These are phyloP conservation scores for Penicillium atrosanguineum DNA, from an alignment of 495 filamentous ascomycete species.

Conservation along the genomic window DNA sequence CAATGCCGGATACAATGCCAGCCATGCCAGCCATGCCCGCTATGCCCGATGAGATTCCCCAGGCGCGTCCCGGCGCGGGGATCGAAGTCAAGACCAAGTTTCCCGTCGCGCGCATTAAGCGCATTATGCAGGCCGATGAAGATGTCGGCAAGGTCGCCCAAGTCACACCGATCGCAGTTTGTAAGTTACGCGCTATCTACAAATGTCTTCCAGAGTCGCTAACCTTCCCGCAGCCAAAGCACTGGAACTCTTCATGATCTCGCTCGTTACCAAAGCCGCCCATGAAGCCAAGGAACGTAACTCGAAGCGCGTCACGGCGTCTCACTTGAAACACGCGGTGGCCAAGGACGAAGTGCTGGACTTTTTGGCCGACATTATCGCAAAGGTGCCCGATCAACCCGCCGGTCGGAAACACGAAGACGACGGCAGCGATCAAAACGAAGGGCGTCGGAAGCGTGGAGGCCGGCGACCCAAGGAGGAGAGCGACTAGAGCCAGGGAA, in stretches of 20 bases:
- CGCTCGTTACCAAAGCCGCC: constrained; percentile 81
- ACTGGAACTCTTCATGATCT: constrained; percentile 95
- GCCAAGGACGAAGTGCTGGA: constrained; percentile 85
- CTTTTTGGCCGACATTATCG: constrained; percentile 87
- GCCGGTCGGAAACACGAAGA: constrained; percentile 53
- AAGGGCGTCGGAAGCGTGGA: constrained; percentile 48
- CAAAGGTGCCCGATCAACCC: constrained; percentile 75
- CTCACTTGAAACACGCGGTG: constrained; percentile 88
- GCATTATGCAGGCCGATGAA: constrained; percentile 99
- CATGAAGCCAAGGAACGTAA: constrained; percentile 75
- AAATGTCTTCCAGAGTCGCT: constrained; percentile 6
- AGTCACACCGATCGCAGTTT: constrained; percentile 90
- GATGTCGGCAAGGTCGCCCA: constrained; percentile 98
- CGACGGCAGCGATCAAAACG: constrained; percentile 49
- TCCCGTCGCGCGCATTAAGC: constrained; percentile 95
- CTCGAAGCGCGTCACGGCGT: constrained; percentile 84
- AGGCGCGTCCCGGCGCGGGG: constrained; percentile 31
- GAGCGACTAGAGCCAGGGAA: constrained; percentile 29
- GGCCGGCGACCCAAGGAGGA: constrained; percentile 49
- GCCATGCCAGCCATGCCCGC: constrained; percentile 31
- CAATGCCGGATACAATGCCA: too few species aligned
- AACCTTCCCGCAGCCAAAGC: constrained; percentile 63
- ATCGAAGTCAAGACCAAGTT: constrained; percentile 92
- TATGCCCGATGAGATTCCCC: constrained; percentile 24
- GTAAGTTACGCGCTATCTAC: constrained; percentile 46